Evolutionary conservation across 1,139 yeast species (phyloP).

Genomic region (Lodderomyces margitis): DNA sequence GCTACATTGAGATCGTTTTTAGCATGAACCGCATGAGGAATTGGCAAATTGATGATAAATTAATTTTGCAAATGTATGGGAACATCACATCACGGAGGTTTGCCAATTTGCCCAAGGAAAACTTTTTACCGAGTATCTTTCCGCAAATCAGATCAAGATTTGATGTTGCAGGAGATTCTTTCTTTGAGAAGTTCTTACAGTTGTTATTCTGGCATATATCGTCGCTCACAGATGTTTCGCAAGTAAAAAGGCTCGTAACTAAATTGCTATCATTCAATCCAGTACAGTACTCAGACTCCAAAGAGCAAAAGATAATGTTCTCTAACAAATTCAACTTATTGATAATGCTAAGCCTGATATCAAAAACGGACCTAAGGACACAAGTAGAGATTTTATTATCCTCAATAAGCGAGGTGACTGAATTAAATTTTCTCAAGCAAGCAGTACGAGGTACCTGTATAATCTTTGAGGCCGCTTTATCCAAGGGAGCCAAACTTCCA

Average conservation of each 20-base stretch:
- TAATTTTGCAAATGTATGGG: slow-evolving; percentile 30
- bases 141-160: slow-evolving; percentile 26
- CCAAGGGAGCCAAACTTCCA: slow-evolving; percentile 14
- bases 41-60: slow-evolving; percentile 41
- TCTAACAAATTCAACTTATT: slow-evolving; percentile 40
- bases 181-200: slow-evolving; percentile 40
- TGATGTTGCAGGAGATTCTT: slow-evolving; percentile 34
- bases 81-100: slow-evolving; percentile 34
- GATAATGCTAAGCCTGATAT: slow-evolving; percentile 32
- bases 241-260: slow-evolving; percentile 34
- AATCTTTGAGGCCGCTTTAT: neutral
- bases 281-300: slow-evolving; percentile 27
- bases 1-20: slow-evolving; percentile 32
- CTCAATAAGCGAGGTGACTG: slow-evolving; percentile 24
- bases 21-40: slow-evolving; percentile 24
- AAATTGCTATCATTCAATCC: slow-evolving; percentile 41
- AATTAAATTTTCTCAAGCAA: slow-evolving; percentile 24
- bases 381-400: slow-evolving; percentile 29
- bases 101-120: slow-evolving; percentile 39
- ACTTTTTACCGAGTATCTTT: slow-evolving; percentile 24
- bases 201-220: slow-evolving; percentile 36
- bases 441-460: neutral
- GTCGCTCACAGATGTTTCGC: slow-evolving; percentile 24
- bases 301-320: slow-evolving; percentile 31
- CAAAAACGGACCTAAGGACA: slow-evolving; percentile 32